phyloP scores from a whole-genome alignment of 805 yeast species.

The Candida pseudoglaebosa region DNA sequence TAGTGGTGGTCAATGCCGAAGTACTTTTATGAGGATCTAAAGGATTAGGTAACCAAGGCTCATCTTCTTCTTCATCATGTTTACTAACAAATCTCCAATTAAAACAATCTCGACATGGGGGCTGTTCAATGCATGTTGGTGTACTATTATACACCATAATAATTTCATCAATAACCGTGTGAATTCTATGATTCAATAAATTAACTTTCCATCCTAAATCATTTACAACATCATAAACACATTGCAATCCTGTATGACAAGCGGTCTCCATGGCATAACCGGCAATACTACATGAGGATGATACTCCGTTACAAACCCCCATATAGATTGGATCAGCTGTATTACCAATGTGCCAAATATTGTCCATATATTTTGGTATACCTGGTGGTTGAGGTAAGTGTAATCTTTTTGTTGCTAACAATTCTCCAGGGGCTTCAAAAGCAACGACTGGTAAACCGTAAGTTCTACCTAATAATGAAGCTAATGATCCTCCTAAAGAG shows the following conservation, averaged over 20 bases:
- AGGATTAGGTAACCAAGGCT: slow-evolving; percentile 37
- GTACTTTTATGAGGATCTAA: slow-evolving; percentile 21
- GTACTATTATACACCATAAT: slow-evolving; percentile 69
- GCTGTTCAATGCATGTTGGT: slow-evolving; percentile 67
- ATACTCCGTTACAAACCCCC: slow-evolving; percentile 96
- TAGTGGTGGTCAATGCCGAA: slow-evolving; percentile 4
- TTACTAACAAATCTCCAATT: slow-evolving; percentile 76
- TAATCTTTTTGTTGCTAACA: slow-evolving; percentile 73
- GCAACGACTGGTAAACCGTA: slow-evolving; percentile 87
- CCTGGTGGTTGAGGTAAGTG: slow-evolving; percentile 96
- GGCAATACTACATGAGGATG: slow-evolving; percentile 81
- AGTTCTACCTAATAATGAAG: slow-evolving; percentile 79
- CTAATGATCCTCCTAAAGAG: slow-evolving; percentile 87
- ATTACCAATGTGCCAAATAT: slow-evolving; percentile 93
- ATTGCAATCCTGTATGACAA: slow-evolving; percentile 86
- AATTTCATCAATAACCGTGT: slow-evolving; percentile 82
- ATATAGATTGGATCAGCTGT: slow-evolving; percentile 95
- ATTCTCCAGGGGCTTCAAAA: slow-evolving; percentile 91
- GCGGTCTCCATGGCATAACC: slow-evolving; percentile 97
- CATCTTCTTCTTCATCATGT: slow-evolving; percentile 36
- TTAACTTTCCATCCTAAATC: slow-evolving; percentile 92
- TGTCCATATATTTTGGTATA: slow-evolving; percentile 67
- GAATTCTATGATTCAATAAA: slow-evolving; percentile 83
- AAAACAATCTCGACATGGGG: slow-evolving; percentile 86
- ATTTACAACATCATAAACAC: slow-evolving; percentile 83